Conservation (phyloP, 345 rosid genomes). For the Sisymbrium altissimum region DNA sequence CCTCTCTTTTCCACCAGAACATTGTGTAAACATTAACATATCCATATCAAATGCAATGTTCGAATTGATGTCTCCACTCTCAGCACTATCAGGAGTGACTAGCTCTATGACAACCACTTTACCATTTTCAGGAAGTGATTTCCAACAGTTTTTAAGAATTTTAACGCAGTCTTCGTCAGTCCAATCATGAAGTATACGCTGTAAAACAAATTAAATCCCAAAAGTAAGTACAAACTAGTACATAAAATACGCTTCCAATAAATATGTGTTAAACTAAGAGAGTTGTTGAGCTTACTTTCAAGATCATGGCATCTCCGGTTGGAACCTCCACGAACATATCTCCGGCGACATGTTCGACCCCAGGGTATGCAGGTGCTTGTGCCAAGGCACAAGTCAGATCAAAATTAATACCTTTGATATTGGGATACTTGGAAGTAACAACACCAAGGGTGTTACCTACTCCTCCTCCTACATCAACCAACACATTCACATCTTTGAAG, state of each 20-base stretch:
- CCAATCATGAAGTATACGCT: conserved; percentile 51
- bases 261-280: neutral
- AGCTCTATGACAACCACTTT: conserved; percentile 45
- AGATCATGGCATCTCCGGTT: conserved; percentile 75
- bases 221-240: neutral
- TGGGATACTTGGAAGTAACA: conserved; percentile 50
- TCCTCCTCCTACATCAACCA: conserved; percentile 77
- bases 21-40: conserved; percentile 42
- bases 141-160: conserved; percentile 48
- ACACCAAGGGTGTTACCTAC: conserved; percentile 48
- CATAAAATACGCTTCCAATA: neutral
- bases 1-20: conserved; percentile 48
- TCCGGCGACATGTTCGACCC: conserved; percentile 71
- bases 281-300: conserved; percentile 28
- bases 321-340: conserved; percentile 83
- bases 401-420: conserved; percentile 47
- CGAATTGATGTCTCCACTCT: conserved; percentile 29
- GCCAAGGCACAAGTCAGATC: conserved; percentile 38
- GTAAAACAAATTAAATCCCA: neutral
- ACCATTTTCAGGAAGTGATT: conserved; percentile 39
- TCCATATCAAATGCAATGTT: conserved; percentile 42
- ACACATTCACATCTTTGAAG: conserved; percentile 39
- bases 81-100: conserved; percentile 32
- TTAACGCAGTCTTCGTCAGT: conserved; percentile 43
- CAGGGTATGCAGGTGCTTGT: conserved; percentile 35